Percentiles rank a stretch among this genome's conserved stretches.
Conservation (phyloP, 768 basidiomycete species). For the Naganishia onofrii region DNA sequence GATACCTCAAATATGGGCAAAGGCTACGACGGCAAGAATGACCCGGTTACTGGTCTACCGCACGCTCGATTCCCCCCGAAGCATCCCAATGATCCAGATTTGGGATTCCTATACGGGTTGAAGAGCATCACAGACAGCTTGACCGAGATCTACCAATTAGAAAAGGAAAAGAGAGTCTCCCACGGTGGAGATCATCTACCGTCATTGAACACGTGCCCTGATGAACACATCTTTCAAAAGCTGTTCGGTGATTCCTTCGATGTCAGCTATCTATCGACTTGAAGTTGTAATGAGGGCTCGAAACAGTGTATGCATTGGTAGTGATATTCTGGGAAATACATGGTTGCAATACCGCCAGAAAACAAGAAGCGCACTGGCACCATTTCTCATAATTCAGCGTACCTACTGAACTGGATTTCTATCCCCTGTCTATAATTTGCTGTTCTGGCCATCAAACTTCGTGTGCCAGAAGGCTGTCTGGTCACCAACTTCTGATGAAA, state of each 20-base stretch:
- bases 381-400: neutral
- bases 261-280: constrained; percentile 37
- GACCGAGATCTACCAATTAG: constrained; percentile 82
- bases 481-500: neutral
- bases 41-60: constrained; percentile 75
- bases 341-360: neutral
- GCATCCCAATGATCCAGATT: constrained; percentile 81
- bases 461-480: neutral
- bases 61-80: constrained; percentile 94
- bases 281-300: neutral
- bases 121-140: constrained; percentile 73
- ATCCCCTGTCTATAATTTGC: neutral
- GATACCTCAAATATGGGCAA: constrained; percentile 58
- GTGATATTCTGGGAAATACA: neutral
- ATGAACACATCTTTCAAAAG: constrained; percentile 40
- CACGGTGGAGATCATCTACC: constrained; percentile 30
- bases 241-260: constrained; percentile 31
- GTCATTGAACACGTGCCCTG: constrained; percentile 30
- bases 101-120: constrained; percentile 89
- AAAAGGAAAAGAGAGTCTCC: constrained; percentile 69
- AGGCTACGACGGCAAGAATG: constrained; percentile 78
- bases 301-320: neutral
- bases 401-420: neutral
- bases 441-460: neutral
- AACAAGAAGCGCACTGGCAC: neutral